Percentiles rank a stretch among this genome's conserved stretches.
Evolutionary conservation across 345 rosid species (phyloP).

Genomic region (Eucalyptus caleyi): DNA sequence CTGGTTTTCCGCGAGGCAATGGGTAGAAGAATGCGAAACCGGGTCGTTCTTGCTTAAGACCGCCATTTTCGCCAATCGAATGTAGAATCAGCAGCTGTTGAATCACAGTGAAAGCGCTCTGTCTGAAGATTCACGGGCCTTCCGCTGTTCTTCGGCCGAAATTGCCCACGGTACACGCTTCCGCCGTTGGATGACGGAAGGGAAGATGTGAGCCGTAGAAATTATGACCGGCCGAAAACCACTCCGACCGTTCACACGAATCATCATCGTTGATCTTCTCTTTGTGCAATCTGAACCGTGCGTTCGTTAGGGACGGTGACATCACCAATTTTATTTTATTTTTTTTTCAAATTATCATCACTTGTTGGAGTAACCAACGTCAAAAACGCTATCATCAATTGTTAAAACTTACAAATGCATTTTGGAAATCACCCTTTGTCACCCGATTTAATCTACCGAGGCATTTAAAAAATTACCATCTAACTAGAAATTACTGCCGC

Average conservation of each 20-base stretch:
- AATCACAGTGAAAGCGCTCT: neutral
- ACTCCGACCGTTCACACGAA: neutral
- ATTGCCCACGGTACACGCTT: neutral
- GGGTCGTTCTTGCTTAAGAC: neutral
- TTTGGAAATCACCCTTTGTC: neutral
- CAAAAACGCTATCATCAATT: neutral
- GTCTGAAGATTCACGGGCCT: neutral
- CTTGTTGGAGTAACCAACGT: neutral
- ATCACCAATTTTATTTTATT: neutral
- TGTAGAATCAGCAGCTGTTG: neutral
- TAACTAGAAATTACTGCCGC: fast-evolving
- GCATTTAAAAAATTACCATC: neutral
- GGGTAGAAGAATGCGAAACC: neutral
- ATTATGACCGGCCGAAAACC: neutral
- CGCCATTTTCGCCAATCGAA: neutral
- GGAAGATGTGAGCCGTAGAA: neutral
- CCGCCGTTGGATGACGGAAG: neutral
- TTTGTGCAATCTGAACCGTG: neutral
- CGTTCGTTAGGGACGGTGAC: neutral
- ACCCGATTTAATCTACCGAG: fast-evolving
- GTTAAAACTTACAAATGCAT: neutral
- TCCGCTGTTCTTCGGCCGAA: neutral
- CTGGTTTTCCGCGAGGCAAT: neutral
- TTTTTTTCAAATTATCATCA: neutral
- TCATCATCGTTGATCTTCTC: neutral